Evolutionary conservation across 768 basidiomycete genomes (phyloP).

Genomic region (Candolleomyces aberdarensis): DNA sequence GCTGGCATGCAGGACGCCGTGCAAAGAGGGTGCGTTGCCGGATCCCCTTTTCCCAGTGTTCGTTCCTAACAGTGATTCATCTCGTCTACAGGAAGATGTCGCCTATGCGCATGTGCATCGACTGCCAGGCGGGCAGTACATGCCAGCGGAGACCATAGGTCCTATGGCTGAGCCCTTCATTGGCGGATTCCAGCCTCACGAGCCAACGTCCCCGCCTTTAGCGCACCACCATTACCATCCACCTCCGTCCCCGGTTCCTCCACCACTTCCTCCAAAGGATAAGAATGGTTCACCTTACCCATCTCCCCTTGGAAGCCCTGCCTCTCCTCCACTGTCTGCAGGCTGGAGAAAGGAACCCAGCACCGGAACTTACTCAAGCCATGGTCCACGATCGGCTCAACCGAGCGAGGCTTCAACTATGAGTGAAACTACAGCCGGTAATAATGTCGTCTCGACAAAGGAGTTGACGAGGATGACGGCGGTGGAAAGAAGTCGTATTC

Average conservation of each 20-base stretch:
- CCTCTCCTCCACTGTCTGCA: not conserved
- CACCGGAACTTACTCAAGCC: not conserved
- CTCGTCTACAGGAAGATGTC: slow-evolving; percentile 28
- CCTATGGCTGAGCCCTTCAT: slow-evolving; percentile 64
- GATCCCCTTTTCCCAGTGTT: not conserved
- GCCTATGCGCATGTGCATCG: slow-evolving; percentile 23
- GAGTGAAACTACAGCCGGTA: not conserved
- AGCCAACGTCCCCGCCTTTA: slow-evolving; percentile 6
- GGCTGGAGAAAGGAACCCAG: not conserved
- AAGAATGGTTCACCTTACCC: slow-evolving; percentile 36
- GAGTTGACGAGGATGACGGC: slow-evolving; percentile 52
- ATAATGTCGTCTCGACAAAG: slow-evolving; percentile 28
- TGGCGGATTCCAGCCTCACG: slow-evolving; percentile 47
- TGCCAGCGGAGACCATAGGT: slow-evolving; percentile 53
- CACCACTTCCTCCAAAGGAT: slow-evolving; percentile 50
- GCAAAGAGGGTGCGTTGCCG: slow-evolving; percentile 47
- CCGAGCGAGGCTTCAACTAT: not conserved
- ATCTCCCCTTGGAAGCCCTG: not conserved
- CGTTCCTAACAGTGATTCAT: not conserved
- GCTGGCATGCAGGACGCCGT: slow-evolving; percentile 69
- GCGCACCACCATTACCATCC: not conserved
- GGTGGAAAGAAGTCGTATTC: slow-evolving; percentile 60
- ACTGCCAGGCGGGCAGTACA: slow-evolving; percentile 43
- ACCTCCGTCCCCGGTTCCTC: slow-evolving; percentile 26
- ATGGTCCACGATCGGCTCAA: slow-evolving; percentile 15